These are phyloP conservation scores for Durotheca rogersii DNA, from an alignment of 495 filamentous ascomycete species.

Conservation along the genomic window DNA sequence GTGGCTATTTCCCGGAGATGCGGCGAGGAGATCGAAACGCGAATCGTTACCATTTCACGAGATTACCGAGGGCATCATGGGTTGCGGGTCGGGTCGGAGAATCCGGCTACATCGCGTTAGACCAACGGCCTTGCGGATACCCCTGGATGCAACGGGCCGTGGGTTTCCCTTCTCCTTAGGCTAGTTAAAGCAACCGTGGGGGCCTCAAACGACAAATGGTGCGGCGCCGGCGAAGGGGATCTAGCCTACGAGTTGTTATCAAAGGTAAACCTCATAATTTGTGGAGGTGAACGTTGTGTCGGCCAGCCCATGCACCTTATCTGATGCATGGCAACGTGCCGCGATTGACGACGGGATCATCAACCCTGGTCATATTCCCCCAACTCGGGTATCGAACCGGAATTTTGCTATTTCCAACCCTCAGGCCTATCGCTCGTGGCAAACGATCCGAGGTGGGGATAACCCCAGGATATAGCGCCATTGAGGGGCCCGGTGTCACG, in stretches of 20 bases:
- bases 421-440: slow-evolving; percentile 9
- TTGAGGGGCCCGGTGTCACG: slow-evolving; percentile 2
- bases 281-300: too few relatives aligned
- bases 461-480: slow-evolving; percentile 18
- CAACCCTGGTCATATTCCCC: slow-evolving; percentile 4
- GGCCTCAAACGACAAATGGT: background rate
- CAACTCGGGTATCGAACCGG: slow-evolving; percentile 2
- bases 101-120: background rate
- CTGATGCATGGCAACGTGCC: too few relatives aligned
- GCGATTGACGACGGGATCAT: background rate
- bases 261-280: too few relatives aligned
- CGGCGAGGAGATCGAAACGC: slow-evolving; percentile 13
- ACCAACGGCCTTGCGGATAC: slow-evolving; percentile 1
- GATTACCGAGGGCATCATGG: slow-evolving; percentile 7
- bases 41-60: slow-evolving; percentile 14
- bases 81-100: slow-evolving; percentile 6
- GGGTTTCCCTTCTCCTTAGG: background rate
- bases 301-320: too few relatives aligned
- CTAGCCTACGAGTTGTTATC: background rate
- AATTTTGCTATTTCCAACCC: slow-evolving; percentile 12
- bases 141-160: slow-evolving; percentile 4
- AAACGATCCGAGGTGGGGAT: slow-evolving; percentile 15
- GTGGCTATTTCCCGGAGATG: slow-evolving; percentile 11
- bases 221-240: background rate
- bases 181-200: slow-evolving; percentile 10